Evolutionary conservation across 2,329 filamentous ascomycete species (phyloP).

Genomic region (Penicillium janthinellum): DNA sequence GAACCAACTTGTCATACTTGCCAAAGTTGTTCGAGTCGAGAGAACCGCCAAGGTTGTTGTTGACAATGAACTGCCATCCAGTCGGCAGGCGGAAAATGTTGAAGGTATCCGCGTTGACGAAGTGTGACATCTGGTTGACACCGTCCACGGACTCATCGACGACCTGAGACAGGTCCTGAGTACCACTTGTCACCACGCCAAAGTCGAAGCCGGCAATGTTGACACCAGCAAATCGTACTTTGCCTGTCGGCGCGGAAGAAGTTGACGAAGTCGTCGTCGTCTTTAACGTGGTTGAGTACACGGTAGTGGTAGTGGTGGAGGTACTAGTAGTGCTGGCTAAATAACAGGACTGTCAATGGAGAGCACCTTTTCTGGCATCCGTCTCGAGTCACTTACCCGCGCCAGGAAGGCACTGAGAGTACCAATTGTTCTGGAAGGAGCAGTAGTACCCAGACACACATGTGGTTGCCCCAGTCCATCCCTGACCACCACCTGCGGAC

Average conservation of each 20-base stretch:
- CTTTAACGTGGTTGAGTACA: background rate
- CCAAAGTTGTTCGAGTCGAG: conserved; percentile 1
- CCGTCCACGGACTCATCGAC: background rate
- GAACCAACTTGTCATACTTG: conserved; percentile 3
- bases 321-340: background rate
- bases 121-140: conserved; percentile 2
- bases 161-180: conserved; percentile 1
- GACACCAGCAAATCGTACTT: conserved; percentile 1
- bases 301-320: background rate
- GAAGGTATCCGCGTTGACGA: conserved; percentile 1
- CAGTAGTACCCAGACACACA: conserved; percentile 2
- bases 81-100: conserved; percentile 3
- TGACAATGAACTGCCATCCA: background rate
- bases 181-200: background rate
- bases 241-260: background rate
- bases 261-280: background rate
- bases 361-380: background rate
- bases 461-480: background rate
- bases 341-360: background rate
- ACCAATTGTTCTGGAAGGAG: background rate
- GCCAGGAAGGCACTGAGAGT: conserved; percentile 1
- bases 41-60: background rate
- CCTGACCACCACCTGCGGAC: background rate
- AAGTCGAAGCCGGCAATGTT: conserved; percentile 4
- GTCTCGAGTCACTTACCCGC: background rate